Evolutionary conservation across 2,329 filamentous ascomycete species (phyloP), one percentile per base, ranked within the genome.

Genomic region (Colletotrichum lentis): DNA sequence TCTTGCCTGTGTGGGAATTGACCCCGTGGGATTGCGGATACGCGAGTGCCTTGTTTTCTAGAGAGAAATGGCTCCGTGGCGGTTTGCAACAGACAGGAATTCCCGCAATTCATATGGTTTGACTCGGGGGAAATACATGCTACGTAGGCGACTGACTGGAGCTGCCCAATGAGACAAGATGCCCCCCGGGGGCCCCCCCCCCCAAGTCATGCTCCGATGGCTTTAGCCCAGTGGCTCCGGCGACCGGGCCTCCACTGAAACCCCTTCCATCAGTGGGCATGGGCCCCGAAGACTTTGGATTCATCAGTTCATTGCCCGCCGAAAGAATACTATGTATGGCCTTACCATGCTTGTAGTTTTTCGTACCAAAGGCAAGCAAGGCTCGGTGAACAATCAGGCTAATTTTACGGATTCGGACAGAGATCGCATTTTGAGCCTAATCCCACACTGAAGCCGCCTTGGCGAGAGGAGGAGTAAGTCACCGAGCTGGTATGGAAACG

Each of bases 1-100:
- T 61, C 55, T 68, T 60, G 62, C 56, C 47, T 66, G 46, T 41
- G 49, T 39, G 35, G 24, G 41, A 49, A 68, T 24, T 56, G 65
- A 31, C 44, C 62, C 50, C 60, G 16, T 50, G 37, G 47, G 20
- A 44, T 50, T 47, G 62, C 62, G 56, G 55, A 44, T 49, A 24
- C 14, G 18, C n/a, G 7, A 1, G 16, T 20, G 18, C 61, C 65
- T 64, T 54, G 61, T 47, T 31, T 44, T 41, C 61, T 56, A 50
- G 65, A 46, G 50, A 22, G 11, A 31, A 39, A n/a, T 22, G 22
- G 18, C 27, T 1, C 27, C 27, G 2, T 1, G 27, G 27, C 27
- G 27, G 7, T 31, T 27, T 31, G 27, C 7, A 31, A 31, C 27
- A 31, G 27, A 31, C 7, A 31, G 27, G 27, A 56, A 61, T 53